phyloP scores from a whole-genome alignment of 805 yeast genomes.

The Kodamaea neixiangensis region DNA sequence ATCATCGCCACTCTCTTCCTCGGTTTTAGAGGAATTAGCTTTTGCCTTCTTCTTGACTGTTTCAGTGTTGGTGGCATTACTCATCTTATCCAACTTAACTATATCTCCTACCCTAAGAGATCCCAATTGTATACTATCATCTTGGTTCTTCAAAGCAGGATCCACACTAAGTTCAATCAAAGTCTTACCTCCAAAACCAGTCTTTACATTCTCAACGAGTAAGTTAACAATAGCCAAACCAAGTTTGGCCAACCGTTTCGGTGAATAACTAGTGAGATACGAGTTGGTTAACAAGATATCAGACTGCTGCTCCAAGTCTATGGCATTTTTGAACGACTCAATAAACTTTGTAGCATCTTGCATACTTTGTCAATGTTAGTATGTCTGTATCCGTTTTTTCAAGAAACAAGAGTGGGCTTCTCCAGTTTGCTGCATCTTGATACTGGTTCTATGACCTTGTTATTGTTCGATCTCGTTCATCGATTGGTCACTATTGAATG shows the following conservation, averaged over 20 bases:
- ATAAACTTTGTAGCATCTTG: constrained; percentile 13
- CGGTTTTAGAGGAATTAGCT: constrained; percentile 24
- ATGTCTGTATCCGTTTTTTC: constrained; percentile 31
- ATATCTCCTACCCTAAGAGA: constrained; percentile 75
- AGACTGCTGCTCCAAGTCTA: constrained; percentile 37
- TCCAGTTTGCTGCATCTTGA: constrained; percentile 30
- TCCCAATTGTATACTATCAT: constrained; percentile 43
- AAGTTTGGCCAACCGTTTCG: constrained; percentile 63
- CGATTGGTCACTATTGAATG: constrained; percentile 12
- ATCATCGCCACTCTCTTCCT: constrained; percentile 18
- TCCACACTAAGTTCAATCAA: constrained; percentile 65
- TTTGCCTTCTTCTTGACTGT: constrained; percentile 19
- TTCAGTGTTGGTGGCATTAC: constrained; percentile 16
- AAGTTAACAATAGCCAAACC: constrained; percentile 81
- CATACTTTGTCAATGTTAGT: constrained; percentile 9
- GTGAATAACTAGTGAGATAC: constrained; percentile 42
- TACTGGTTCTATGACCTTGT: constrained; percentile 11
- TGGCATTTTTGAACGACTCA: constrained; percentile 31
- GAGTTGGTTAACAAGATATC: constrained; percentile 36
- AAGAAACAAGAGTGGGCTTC: constrained; percentile 18
- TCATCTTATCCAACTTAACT: constrained; percentile 57
- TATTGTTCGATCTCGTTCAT: constrained; percentile 19
- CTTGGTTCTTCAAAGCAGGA: constrained; percentile 39
- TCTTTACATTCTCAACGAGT: constrained; percentile 56
- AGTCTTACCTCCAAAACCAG: constrained; percentile 79